Conservation (phyloP, 1,139 yeast species). For the Saccharomycopsis crataegensis region DNA sequence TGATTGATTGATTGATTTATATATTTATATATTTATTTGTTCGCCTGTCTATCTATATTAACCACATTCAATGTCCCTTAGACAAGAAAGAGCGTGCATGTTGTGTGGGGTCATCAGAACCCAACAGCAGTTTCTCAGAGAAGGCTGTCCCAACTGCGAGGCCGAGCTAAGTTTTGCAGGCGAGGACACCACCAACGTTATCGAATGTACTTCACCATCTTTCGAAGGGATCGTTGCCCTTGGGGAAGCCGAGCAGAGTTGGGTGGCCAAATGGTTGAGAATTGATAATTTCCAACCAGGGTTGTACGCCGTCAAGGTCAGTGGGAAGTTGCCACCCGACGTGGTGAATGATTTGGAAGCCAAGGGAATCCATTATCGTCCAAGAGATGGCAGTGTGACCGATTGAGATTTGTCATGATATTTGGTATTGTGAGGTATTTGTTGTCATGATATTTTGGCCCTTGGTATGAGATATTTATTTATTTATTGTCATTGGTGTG, state of each 20-base stretch:
- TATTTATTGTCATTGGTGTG: too few relatives aligned
- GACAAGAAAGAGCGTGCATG: conserved; percentile 86
- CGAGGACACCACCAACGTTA: conserved; percentile 74
- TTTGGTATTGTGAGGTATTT: not conserved
- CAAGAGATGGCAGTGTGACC: conserved; percentile 92
- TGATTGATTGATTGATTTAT: too few relatives aligned
- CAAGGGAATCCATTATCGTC: conserved; percentile 77
- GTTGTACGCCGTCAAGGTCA: conserved; percentile 85
- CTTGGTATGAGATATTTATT: too few relatives aligned
- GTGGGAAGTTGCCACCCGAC: conserved; percentile 87
- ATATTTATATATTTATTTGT: too few relatives aligned
- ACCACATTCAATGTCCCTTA: too few relatives aligned
- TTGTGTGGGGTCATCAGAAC: conserved; percentile 90
- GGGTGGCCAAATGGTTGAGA: conserved; percentile 98
- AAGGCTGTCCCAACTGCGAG: conserved; percentile 98
- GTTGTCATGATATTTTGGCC: not conserved
- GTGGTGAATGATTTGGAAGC: conserved; percentile 64
- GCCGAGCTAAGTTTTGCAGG: conserved; percentile 72
- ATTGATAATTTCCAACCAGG: conserved; percentile 89
- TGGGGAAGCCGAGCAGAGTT: conserved; percentile 77
- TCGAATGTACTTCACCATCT: conserved; percentile 93
- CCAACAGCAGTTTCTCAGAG: conserved; percentile 59
- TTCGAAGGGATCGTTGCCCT: conserved; percentile 94
- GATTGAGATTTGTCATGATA: conserved; percentile 49
- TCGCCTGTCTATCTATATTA: too few relatives aligned